These are phyloP conservation scores for Solanum rostratum DNA, from an alignment of 257 asterid species.

Conservation along the genomic window DNA sequence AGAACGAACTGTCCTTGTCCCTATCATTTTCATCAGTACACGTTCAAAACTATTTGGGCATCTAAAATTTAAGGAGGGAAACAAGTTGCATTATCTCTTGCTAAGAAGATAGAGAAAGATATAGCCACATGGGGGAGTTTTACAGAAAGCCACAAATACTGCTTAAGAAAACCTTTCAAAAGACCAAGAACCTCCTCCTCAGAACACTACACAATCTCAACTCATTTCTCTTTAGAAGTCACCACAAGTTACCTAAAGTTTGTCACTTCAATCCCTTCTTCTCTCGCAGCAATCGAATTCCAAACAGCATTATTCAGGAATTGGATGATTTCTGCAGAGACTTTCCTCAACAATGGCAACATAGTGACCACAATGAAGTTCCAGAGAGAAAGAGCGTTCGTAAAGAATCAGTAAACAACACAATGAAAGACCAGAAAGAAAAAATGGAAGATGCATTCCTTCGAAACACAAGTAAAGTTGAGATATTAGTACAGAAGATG, in stretches of 20 bases:
- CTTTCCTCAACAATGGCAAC: slow-evolving; percentile 27
- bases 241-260: slow-evolving; percentile 29
- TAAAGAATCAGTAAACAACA: slow-evolving; percentile 1
- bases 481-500: slow-evolving; percentile 40
- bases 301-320: slow-evolving; percentile 14
- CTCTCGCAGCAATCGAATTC: slow-evolving; percentile 9
- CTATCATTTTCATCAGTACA: neutral
- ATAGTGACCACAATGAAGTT: neutral
- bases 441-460: slow-evolving; percentile 10
- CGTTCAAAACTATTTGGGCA: neutral
- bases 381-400: slow-evolving; percentile 1
- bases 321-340: slow-evolving; percentile 24
- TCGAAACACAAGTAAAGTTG: slow-evolving; percentile 11
- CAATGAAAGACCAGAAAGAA: slow-evolving; percentile 8
- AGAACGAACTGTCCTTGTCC: neutral
- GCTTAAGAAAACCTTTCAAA: slow-evolving; percentile 32
- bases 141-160: slow-evolving; percentile 29
- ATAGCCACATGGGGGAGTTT: slow-evolving; percentile 19
- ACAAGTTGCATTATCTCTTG: slow-evolving; percentile 13
- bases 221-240: slow-evolving; percentile 22
- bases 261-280: slow-evolving; percentile 19
- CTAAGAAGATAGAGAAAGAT: slow-evolving; percentile 1
- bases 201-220: slow-evolving; percentile 33
- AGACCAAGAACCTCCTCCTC: slow-evolving; percentile 33
- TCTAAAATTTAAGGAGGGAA: slow-evolving; percentile 4